Percentiles rank a stretch among this genome's conserved stretches.
phyloP scores from a whole-genome alignment of 2,329 filamentous ascomycete species.

The Basipetospora sp. region DNA sequence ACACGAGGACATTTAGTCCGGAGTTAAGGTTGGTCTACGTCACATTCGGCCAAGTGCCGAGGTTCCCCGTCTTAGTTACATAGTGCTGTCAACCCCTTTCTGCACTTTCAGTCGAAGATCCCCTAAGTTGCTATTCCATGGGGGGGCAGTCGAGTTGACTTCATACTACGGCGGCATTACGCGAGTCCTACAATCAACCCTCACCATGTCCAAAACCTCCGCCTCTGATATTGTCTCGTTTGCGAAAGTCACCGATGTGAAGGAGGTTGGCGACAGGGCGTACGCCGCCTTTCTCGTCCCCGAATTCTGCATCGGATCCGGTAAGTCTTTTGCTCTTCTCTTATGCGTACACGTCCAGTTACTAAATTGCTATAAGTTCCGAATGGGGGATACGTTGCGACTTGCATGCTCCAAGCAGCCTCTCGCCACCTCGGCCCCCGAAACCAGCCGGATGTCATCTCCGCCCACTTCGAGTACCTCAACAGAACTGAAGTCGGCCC shows the following conservation, averaged over 20 bases:
- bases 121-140: no score
- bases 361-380: slow-evolving; percentile 18
- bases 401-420: slow-evolving; percentile 23
- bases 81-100: no score
- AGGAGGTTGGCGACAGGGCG: slow-evolving; percentile 13
- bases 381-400: slow-evolving; percentile 31
- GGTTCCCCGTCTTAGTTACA: no score
- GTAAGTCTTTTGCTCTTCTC: slow-evolving; percentile 7
- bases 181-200: no score
- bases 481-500: slow-evolving; percentile 23
- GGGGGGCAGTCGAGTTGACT: no score
- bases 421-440: slow-evolving; percentile 18
- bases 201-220: no score
- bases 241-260: slow-evolving; percentile 10
- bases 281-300: slow-evolving; percentile 13
- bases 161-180: no score
- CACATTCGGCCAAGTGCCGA: no score
- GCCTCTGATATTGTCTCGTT: no score
- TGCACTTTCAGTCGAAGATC: no score
- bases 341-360: neutral
- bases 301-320: slow-evolving; percentile 13
- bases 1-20: no score
- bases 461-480: slow-evolving; percentile 27
- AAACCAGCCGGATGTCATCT: slow-evolving; percentile 23
- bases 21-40: no score